Conservation (phyloP, 2,329 filamentous ascomycete species). For the Clarireedia homoeocarpa region DNA sequence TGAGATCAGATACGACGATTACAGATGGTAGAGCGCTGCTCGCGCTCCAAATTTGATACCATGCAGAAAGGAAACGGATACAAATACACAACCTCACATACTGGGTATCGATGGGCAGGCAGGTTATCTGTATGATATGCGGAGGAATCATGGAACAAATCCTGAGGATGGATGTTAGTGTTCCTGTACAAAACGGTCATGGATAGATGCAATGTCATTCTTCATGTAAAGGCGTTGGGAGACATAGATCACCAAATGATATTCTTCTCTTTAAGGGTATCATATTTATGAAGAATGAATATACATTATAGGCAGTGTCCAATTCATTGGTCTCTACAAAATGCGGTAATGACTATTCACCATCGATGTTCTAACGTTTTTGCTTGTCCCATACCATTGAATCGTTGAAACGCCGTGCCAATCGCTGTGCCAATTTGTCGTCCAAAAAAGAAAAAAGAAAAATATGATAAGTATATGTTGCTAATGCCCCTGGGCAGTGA, state of each 20-base stretch:
- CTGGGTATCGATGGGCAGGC: neutral
- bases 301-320: neutral
- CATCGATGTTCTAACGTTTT: neutral
- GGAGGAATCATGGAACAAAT: neutral
- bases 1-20: no score
- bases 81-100: no score
- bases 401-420: slow-evolving; percentile 1
- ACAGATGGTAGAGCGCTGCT: no score
- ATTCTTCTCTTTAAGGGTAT: neutral
- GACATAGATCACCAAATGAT: neutral
- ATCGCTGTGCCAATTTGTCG: neutral
- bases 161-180: no score
- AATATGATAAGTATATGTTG: neutral
- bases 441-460: neutral
- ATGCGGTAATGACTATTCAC: neutral
- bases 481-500: slow-evolving; percentile 53
- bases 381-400: neutral
- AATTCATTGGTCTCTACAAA: neutral
- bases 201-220: no score
- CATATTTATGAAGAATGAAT: neutral
- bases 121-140: neutral
- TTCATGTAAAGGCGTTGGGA: neutral
- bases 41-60: no score
- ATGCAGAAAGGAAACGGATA: no score
- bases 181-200: no score